Base-by-base conservation (phyloP, 2,329 filamentous ascomycete genomes). In the Colletotrichum sp. region DNA sequence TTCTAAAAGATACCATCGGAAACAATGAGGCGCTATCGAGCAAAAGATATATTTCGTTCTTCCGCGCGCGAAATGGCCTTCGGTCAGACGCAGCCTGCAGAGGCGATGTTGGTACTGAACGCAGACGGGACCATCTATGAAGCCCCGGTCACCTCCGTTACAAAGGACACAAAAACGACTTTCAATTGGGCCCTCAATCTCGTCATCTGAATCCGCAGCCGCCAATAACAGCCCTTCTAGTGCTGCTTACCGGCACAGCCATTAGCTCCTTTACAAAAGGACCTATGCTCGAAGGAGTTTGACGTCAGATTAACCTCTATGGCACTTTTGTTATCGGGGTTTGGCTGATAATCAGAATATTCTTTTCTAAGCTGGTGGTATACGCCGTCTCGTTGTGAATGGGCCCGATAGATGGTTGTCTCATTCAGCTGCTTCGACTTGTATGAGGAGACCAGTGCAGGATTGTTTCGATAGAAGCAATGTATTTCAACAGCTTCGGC, bases 1-100 rank as follows among this genome's bases (percentile, higher is more conserved):
- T 36, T 36, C 6, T 15, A 7, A 36, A 36, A 36, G 34, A 16
- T 0, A 2, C 4, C 3, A 2, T 36, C 34, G 15, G 3, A 0
- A 36, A 36, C 1, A 16, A 36, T 36, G 34, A 5, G 1, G 15
- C 15, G 34, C 15, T 0, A 36, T 36, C 3, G 7, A 36, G 2
- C 15, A 36, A 16, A 2, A 36, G 2, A 36, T 36, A 16, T 16
- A 36, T 36, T 1, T 16, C 26, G 5, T 26, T 26, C 26, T 26
- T 26, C 26, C 28, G 34, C 34, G 34, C 34, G 34, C 34, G 34
- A 16, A 36, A 16, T 16, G 34, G 34, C 0, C 2, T 36, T 5
- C 15, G 34, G 34, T 16, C 34, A 5, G 34, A 36, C 15, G 3
- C 10, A 32, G 32, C 32, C 32, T 13, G 32, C 32, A 34, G 32